Base-by-base conservation (phyloP, 169 alveolate genomes). In the Sarcocystis neurona region DNA sequence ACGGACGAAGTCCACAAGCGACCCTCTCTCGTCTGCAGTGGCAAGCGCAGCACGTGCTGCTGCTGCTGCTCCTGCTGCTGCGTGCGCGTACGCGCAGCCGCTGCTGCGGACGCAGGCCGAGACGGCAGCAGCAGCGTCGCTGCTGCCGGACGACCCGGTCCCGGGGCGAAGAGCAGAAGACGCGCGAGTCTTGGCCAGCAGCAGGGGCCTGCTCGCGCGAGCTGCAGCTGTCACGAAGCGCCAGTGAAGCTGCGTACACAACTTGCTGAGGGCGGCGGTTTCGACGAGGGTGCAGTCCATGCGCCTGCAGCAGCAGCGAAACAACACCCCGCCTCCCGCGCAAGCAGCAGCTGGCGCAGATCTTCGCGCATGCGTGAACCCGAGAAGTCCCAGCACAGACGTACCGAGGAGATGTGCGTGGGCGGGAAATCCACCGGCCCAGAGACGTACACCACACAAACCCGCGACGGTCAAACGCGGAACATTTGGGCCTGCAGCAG, bases 201-300 rank as follows among this genome's bases (percentile, higher is more conserved):
- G 82, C 27, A 72, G 82, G 34, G 82, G 41, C 47, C 56, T 39
- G 56, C 58, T 30, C 41, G 58, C n/a, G 30, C 82, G 82, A 0
- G 82, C 6, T 8, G 82, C 82, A 48, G 82, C 82, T n/a, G 23
- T 2, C 41, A 10, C 41, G 82, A 72, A 39, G 47, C 53, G 47
- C 58, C 82, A 53, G 46, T 72, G 82, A 8, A 72, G 23, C 56
- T 56, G 82, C 47, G 41, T 72, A 53, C 82, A 72, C 30, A 2
- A 32, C 39, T 47, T 56, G 32, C 82, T 72, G 3, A 72, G 56
- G 34, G 82, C 6, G 34, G 32, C 46, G 47, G 41, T 41, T 39
- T 72, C 82, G 27, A 53, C 34, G 39, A 72, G 41, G 37, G 41
- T 56, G 34, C 53, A 72, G 56, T 72, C 82, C 82, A 72, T 30